phyloP scores from a whole-genome alignment of 768 basidiomycete species.

The Kwoniella pini region DNA sequence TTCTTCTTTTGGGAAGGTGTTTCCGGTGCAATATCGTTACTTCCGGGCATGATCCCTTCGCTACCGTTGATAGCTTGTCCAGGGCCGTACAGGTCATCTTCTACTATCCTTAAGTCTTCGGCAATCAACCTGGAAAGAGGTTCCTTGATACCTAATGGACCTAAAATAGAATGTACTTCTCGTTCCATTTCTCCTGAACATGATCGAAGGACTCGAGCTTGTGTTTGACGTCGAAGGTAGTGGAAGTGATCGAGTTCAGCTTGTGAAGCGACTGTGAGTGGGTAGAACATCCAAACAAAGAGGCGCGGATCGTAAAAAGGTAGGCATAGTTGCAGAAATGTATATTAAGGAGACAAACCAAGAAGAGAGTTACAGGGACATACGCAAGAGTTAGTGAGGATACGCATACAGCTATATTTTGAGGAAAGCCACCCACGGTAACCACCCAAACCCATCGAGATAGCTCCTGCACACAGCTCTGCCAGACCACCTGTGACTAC shows the following conservation, averaged over 20 bases:
- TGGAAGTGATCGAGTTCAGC: conserved; percentile 94
- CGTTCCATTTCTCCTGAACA: conserved; percentile 96
- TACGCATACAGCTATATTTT: too few relatives aligned
- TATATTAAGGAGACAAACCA: too few relatives aligned
- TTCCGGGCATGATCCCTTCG: conserved; percentile 30
- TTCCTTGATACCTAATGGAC: conserved; percentile 86
- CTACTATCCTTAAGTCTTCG: conserved; percentile 62
- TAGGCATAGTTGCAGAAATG: background rate
- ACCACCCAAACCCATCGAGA: conserved; percentile 98
- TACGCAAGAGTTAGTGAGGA: too few relatives aligned
- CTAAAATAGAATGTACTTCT: conserved; percentile 83
- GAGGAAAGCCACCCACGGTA: conserved; percentile 61
- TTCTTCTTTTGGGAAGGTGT: conserved; percentile 6
- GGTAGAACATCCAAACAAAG: background rate
- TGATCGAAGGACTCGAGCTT: conserved; percentile 78
- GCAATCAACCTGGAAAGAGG: conserved; percentile 76
- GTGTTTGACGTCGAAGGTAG: conserved; percentile 72
- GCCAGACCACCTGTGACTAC: conserved; percentile 93
- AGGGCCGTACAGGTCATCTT: conserved; percentile 46
- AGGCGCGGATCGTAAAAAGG: too few relatives aligned
- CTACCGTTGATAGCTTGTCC: conserved; percentile 41
- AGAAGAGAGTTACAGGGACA: too few relatives aligned
- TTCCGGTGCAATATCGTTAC: conserved; percentile 2
- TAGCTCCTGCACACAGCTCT: conserved; percentile 92
- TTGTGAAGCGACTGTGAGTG: conserved; percentile 71